Evolutionary conservation across 2,329 filamentous ascomycete genomes (phyloP), one percentile per base, ranked within the genome.

Genomic region (Trichoderma koningii): DNA sequence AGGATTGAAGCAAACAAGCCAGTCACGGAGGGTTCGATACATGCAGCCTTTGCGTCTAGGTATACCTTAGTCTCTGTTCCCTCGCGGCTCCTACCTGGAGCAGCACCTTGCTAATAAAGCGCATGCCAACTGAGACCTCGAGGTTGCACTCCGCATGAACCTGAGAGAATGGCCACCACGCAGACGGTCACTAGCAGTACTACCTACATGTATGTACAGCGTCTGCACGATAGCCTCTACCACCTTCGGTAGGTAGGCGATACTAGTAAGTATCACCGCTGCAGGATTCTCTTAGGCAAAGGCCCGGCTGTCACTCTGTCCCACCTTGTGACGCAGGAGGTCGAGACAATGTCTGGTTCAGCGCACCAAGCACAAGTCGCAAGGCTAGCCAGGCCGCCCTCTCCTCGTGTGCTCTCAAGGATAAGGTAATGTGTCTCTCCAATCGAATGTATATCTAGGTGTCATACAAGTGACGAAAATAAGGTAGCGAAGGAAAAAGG

Each of bases 311-410:
- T 59, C 55, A 44, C 55, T 59, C 44, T n/a, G 44, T 47, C 19
- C 44, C 44, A 48, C 55, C 38, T 14, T 48, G n/a, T 59, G 55
- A 48, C 26, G 55, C 55, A 59, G 28, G 26, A 59, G 44, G 28
- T 59, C 45, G 14, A 59, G 44, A 59, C 55, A 41, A 41, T 59
- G 55, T 59, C 55, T 59, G 10, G 10, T 38, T 44, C 28, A 23
- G 10, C 12, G 4, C n/a, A n/a, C 44, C 12, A 59, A 9, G 28
- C 19, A 48, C 7, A 17, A 44, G 17, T 42, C 34, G 34, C 52
- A 34, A 42, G 34, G 38, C 14, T 17, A 28, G 28, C 23, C 12
- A 53, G 19, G 30, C 30, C 30, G 9, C 21, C 10, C 34, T 53
- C 3, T 9, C n/a, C 30, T 38, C 34, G 34, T 38, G 3, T 12